Percentiles rank a stretch among this genome's conserved stretches.
Evolutionary conservation across 176 grass and related monocot species (phyloP).

Genomic region (Poa pratensis): DNA sequence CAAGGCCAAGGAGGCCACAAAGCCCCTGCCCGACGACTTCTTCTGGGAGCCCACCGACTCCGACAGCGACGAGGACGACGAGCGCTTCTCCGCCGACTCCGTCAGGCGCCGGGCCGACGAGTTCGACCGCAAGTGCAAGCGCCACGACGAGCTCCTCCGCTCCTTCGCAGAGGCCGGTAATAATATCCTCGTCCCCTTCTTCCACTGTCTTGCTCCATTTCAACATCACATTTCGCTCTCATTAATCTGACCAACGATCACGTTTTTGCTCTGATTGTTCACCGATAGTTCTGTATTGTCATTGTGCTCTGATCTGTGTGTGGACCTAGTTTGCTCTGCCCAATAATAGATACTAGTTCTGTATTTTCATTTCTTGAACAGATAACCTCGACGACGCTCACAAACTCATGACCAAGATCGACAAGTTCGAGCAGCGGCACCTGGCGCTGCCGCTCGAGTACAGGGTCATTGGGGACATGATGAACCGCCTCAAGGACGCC

Average conservation of each 20-base stretch:
- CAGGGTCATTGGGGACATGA: constrained; percentile 90
- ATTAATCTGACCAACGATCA: not conserved
- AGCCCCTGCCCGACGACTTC: constrained; percentile 18
- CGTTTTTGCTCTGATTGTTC: not conserved
- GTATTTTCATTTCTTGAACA: constrained; percentile 32
- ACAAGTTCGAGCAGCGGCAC: constrained; percentile 83
- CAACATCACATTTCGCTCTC: not conserved
- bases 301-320: no score
- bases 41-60: constrained; percentile 85
- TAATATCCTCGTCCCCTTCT: not conserved
- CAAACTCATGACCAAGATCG: constrained; percentile 82
- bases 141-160: constrained; percentile 65
- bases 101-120: constrained; percentile 64
- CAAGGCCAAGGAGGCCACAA: constrained; percentile 42
- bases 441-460: constrained; percentile 85
- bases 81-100: constrained; percentile 62
- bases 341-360: not conserved
- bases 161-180: constrained; percentile 82
- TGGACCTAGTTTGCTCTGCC: no score
- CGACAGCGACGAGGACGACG: constrained; percentile 86
- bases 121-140: constrained; percentile 84
- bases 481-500: constrained; percentile 80
- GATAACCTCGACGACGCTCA: constrained; percentile 86
- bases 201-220: constrained; percentile 1
- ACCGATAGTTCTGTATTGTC: no score